Conservation (phyloP, 2,329 filamentous ascomycete species). For the Fusarium redolens region DNA sequence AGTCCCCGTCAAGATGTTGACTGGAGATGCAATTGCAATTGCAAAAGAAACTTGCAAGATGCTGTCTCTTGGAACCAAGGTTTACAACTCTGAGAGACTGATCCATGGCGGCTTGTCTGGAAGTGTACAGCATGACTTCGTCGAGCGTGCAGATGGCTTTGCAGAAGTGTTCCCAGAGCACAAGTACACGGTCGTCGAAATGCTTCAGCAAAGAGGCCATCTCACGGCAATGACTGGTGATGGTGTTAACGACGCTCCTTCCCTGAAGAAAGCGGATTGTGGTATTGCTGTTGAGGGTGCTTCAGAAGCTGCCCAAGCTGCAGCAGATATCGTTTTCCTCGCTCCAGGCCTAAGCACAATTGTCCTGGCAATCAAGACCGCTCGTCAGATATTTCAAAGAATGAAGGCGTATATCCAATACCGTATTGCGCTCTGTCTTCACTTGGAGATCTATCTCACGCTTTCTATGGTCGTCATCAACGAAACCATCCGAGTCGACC, state of each 20-base stretch:
- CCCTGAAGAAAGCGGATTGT: slow-evolving; percentile 17
- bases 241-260: slow-evolving; percentile 21
- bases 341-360: slow-evolving; percentile 5
- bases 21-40: slow-evolving; percentile 26
- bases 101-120: slow-evolving; percentile 20
- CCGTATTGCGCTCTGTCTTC: slow-evolving; percentile 19
- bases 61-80: slow-evolving; percentile 16
- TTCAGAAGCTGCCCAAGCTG: slow-evolving; percentile 22
- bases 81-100: slow-evolving; percentile 18
- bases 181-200: slow-evolving; percentile 25
- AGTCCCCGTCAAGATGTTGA: slow-evolving; percentile 26
- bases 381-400: slow-evolving; percentile 18
- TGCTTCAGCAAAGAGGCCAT: slow-evolving; percentile 22
- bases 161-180: slow-evolving; percentile 27
- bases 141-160: slow-evolving; percentile 27
- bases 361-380: not conserved
- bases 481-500: slow-evolving; percentile 24
- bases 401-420: slow-evolving; percentile 37
- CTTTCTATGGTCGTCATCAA: slow-evolving; percentile 31
- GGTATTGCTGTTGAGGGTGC: slow-evolving; percentile 28
- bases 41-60: slow-evolving; percentile 32
- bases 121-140: slow-evolving; percentile 29
- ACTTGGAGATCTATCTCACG: slow-evolving; percentile 19
- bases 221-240: slow-evolving; percentile 28
- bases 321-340: slow-evolving; percentile 24